Evolutionary conservation across 2,329 filamentous ascomycete species (phyloP), one percentile per base, ranked within the genome.

Genomic region (Arthrinium puccinioides): DNA sequence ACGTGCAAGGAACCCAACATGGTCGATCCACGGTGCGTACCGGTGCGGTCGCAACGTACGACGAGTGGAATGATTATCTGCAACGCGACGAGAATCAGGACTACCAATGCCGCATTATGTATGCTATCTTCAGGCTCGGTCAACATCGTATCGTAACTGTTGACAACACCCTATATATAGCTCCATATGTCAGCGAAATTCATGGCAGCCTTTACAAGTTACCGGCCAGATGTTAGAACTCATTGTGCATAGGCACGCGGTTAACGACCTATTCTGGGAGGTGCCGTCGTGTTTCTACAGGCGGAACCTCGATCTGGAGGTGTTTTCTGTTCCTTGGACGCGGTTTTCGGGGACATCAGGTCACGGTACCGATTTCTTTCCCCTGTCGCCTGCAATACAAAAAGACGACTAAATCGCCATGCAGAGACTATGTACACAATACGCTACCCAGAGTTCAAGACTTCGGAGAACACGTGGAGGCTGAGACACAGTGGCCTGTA

Each of bases 181-280:
- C 32, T 56, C 52, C 5, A 49, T 56, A 39, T 54, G 52, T 24
- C 52, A 55, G 39, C 44, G 40, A 27, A 56, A 46, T 21, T 56
- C 53, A 9, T 56, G 52, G 52, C 44, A 44, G 11, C 45, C 50
- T 4, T 32, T 56, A 9, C 49, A 56, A 32, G 36, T 52, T 26
- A 51, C 51, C 3, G 43, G 26, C 28, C 42, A 39, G 2, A 46
- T 54, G 42, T 40, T 56, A 5, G 42, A 50, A 4, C 38, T 43
- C 15, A 44, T 56, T 30, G 44, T 49, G 5, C 38, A 44, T 5
- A 43, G 42, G n/a, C 50, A 53, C 36, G 41, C 30, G 4, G 44
- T 54, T 10, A 42, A 39, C 29, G 10, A 39, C 9, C 45, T 44
- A 6, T 45, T 56, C 34, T 52, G 47, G 39, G 44, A 52, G 20